Conservation (phyloP, 2,329 filamentous ascomycete genomes). For the Cercospora sp. region DNA sequence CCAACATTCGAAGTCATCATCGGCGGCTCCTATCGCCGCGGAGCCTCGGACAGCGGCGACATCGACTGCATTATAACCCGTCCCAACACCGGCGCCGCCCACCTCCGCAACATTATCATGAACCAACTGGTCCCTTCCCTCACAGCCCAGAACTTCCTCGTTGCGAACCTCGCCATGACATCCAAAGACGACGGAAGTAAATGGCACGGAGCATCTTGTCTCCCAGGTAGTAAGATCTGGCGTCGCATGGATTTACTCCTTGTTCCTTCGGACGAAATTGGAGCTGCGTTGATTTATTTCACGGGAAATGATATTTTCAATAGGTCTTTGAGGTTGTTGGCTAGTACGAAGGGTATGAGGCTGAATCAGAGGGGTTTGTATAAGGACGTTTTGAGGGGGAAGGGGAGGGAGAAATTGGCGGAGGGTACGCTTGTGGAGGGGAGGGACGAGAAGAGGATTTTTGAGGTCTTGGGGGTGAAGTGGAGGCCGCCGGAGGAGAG, state of each 20-base stretch:
- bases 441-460: conserved; percentile 74
- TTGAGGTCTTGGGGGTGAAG: conserved; percentile 76
- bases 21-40: conserved; percentile 82
- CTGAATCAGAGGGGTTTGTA: conserved; percentile 83
- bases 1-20: conserved; percentile 67
- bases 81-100: conserved; percentile 55
- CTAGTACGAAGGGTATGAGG: conserved; percentile 76
- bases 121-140: conserved; percentile 64
- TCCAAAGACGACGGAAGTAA: conserved; percentile 65
- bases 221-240: conserved; percentile 66
- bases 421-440: conserved; percentile 73
- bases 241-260: conserved; percentile 81
- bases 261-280: conserved; percentile 75
- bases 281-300: conserved; percentile 89
- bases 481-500: conserved; percentile 78
- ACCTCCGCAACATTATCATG: conserved; percentile 64
- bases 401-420: conserved; percentile 59
- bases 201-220: conserved; percentile 82
- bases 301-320: conserved; percentile 97
- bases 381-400: conserved; percentile 64
- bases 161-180: conserved; percentile 61
- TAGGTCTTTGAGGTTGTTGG: conserved; percentile 76
- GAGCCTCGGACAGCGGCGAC: conserved; percentile 71
- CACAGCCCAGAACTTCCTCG: conserved; percentile 64
- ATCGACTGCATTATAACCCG: conserved; percentile 84